These are phyloP conservation scores for Solanum dulcamara DNA, from an alignment of 257 asterid genomes.

Conservation along the genomic window DNA sequence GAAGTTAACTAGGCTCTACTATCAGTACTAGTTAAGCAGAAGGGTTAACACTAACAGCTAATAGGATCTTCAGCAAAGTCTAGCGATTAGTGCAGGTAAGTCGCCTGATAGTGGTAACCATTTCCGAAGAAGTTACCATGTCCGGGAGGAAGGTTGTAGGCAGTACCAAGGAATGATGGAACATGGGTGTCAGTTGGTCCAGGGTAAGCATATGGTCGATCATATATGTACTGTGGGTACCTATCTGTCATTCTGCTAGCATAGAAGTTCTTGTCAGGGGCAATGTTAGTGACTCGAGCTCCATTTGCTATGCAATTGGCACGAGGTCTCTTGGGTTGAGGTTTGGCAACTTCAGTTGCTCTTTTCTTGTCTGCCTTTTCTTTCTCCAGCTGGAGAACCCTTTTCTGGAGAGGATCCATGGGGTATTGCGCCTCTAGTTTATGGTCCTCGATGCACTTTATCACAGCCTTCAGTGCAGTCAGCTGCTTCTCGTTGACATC, in stretches of 20 bases:
- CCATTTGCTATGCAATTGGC: slow-evolving; percentile 57
- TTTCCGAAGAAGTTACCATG: slow-evolving; percentile 88
- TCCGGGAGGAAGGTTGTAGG: slow-evolving; percentile 41
- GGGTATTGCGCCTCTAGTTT: slow-evolving; percentile 71
- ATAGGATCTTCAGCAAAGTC: slow-evolving; percentile 32
- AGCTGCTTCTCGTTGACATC: slow-evolving; percentile 85
- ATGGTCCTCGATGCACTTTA: slow-evolving; percentile 86
- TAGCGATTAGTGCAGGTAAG: slow-evolving; percentile 90
- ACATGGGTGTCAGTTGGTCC: slow-evolving; percentile 55
- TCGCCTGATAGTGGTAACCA: slow-evolving; percentile 90
- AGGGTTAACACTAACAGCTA: slow-evolving; percentile 66
- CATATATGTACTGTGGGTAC: slow-evolving; percentile 74
- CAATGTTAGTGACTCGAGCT: slow-evolving; percentile 38
- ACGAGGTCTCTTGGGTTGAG: slow-evolving; percentile 93
- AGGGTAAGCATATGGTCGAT: slow-evolving; percentile 61
- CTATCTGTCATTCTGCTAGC: slow-evolving; percentile 46
- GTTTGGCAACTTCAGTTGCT: slow-evolving; percentile 89
- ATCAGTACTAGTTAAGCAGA: slow-evolving; percentile 44
- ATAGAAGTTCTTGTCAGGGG: slow-evolving; percentile 49
- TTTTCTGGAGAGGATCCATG: slow-evolving; percentile 71
- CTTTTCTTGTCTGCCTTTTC: slow-evolving; percentile 96
- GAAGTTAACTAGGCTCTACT: slow-evolving; percentile 38
- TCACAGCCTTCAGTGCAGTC: slow-evolving; percentile 73
- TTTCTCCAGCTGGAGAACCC: slow-evolving; percentile 71
- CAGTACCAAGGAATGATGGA: slow-evolving; percentile 42